These are phyloP conservation scores for Cyathus striatus DNA, from an alignment of 768 basidiomycete genomes.

Conservation along the genomic window DNA sequence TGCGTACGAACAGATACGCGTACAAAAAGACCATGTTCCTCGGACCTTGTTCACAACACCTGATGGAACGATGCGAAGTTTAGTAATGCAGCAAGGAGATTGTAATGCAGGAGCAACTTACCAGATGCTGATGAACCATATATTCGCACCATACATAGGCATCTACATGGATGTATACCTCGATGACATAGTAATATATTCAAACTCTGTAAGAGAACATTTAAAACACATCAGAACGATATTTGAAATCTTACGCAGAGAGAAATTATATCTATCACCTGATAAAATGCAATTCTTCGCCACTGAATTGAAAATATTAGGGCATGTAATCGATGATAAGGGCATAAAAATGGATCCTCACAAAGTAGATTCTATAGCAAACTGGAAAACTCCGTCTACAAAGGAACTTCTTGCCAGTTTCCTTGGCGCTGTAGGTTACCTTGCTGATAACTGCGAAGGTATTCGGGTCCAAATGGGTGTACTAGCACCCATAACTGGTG, in stretches of 20 bases:
- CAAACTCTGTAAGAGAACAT: too few relatives aligned
- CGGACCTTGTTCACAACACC: too few relatives aligned
- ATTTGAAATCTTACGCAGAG: constrained; percentile 15
- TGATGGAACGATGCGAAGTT: too few relatives aligned
- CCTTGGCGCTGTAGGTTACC: constrained; percentile 28
- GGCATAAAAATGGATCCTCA: constrained; percentile 33
- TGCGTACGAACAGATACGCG: too few relatives aligned
- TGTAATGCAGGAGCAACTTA: too few relatives aligned
- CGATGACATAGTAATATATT: too few relatives aligned
- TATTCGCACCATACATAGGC: too few relatives aligned
- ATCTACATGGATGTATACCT: too few relatives aligned
- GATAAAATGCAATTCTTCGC: constrained; percentile 22
- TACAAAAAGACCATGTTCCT: too few relatives aligned
- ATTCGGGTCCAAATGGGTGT: constrained; percentile 23
- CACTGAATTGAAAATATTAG: constrained; percentile 27
- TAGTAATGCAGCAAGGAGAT: too few relatives aligned
- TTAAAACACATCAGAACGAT: constrained; percentile 18
- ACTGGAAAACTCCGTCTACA: constrained; percentile 20
- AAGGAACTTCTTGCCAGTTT: constrained; percentile 23
- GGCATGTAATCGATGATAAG: constrained; percentile 14
- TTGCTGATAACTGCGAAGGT: constrained; percentile 16
- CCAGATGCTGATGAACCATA: too few relatives aligned
- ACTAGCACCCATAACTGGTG: background rate
- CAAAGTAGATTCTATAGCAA: constrained; percentile 28
- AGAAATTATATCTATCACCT: constrained; percentile 22